A percentile compares a stretch with the other conserved stretches of the same genome.
These are phyloP conservation scores for Paraleonurus japonicus DNA, from an alignment of 257 asterid genomes.

Conservation along the genomic window DNA sequence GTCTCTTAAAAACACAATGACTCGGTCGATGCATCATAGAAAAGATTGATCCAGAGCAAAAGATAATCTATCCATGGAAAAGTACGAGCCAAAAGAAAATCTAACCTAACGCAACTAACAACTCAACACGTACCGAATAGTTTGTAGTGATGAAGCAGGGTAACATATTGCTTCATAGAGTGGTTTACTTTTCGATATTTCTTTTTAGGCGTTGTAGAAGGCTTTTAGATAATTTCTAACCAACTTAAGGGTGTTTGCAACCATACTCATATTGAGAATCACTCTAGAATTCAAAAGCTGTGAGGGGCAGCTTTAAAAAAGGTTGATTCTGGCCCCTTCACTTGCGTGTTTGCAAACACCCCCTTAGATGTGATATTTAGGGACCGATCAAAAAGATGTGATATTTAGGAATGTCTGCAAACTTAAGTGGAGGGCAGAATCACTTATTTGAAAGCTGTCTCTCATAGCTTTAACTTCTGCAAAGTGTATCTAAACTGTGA, in stretches of 20 bases:
- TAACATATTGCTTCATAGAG: conserved; percentile 17
- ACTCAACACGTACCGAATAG: not conserved
- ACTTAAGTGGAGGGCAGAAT: too few relatives aligned
- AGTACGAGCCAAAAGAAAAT: not conserved
- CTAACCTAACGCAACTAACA: not conserved
- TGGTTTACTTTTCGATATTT: not conserved
- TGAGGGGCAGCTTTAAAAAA: too few relatives aligned
- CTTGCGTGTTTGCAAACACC: too few relatives aligned
- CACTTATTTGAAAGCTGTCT: too few relatives aligned
- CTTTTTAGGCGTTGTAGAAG: not conserved
- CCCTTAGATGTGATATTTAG: too few relatives aligned
- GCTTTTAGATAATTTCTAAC: not conserved
- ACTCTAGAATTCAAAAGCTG: too few relatives aligned
- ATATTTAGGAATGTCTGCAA: too few relatives aligned
- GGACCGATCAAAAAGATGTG: too few relatives aligned
- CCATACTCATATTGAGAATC: too few relatives aligned
- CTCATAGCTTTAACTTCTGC: too few relatives aligned
- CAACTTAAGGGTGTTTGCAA: not conserved
- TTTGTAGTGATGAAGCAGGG: not conserved
- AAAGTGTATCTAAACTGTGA: too few relatives aligned
- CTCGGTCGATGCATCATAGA: not conserved
- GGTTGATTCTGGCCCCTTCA: too few relatives aligned
- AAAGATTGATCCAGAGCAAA: not conserved
- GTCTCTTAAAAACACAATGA: not conserved
- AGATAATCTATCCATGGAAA: not conserved